These are phyloP conservation scores for Anisogramma anomala DNA, from an alignment of 2,329 filamentous ascomycete species.

Conservation along the genomic window DNA sequence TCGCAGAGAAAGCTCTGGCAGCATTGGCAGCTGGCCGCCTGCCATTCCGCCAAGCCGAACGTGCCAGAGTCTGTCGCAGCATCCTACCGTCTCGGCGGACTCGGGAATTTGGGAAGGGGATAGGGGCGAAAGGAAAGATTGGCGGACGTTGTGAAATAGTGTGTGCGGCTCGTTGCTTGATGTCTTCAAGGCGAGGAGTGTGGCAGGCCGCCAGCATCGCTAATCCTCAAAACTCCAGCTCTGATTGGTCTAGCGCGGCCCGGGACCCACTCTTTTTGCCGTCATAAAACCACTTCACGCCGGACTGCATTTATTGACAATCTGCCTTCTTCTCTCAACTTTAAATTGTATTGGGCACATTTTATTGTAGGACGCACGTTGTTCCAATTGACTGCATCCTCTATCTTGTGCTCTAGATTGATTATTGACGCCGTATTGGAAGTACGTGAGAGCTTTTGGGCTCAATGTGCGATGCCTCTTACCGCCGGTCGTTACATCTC, in stretches of 20 bases:
- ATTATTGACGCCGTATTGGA: slow-evolving; percentile 56
- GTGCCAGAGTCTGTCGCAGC: slow-evolving; percentile 57
- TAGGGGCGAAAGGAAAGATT: slow-evolving; percentile 23
- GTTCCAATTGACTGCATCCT: slow-evolving; percentile 52
- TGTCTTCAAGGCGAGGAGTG: slow-evolving; percentile 17
- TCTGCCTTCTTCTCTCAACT: slow-evolving; percentile 29
- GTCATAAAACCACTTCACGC: too few relatives aligned
- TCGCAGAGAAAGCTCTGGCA: slow-evolving; percentile 72
- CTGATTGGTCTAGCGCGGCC: slow-evolving; percentile 28
- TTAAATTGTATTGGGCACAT: slow-evolving; percentile 54
- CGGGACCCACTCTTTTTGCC: slow-evolving; percentile 13
- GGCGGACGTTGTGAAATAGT: slow-evolving; percentile 13
- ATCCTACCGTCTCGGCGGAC: slow-evolving; percentile 52
- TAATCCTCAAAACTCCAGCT: too few relatives aligned
- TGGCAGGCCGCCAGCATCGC: too few relatives aligned
- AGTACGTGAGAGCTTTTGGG: slow-evolving; percentile 49
- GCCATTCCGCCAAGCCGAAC: slow-evolving; percentile 56
- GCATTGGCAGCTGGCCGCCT: slow-evolving; percentile 42
- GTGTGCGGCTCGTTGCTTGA: slow-evolving; percentile 26
- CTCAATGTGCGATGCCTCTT: slow-evolving; percentile 56
- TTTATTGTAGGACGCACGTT: slow-evolving; percentile 48
- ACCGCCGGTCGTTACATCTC: slow-evolving; percentile 61
- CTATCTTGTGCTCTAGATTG: slow-evolving; percentile 61
- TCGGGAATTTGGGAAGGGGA: slow-evolving; percentile 24
- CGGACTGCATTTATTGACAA: too few relatives aligned